Percentiles rank a stretch among this genome's conserved stretches.
Evolutionary conservation across 2,329 filamentous ascomycete genomes (phyloP).

Genomic region (Achaetomium macrosporum): DNA sequence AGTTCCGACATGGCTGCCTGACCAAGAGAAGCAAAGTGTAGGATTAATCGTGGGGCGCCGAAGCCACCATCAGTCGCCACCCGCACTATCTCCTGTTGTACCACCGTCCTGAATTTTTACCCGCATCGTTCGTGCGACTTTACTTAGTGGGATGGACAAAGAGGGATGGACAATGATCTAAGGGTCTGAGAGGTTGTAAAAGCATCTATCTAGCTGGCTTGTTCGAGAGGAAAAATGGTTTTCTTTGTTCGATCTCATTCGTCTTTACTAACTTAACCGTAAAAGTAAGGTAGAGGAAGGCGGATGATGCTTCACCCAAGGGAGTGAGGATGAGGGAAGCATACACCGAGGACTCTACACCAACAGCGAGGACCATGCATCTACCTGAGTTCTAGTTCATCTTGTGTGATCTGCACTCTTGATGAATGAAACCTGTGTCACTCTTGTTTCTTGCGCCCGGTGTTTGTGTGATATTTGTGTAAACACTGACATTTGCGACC

Average conservation of each 20-base stretch:
- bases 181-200: not conserved
- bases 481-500: no score
- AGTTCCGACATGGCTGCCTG: not conserved
- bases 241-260: constrained; percentile 1
- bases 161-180: no score
- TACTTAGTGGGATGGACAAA: constrained; percentile 1
- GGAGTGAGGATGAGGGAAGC: not conserved
- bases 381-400: constrained; percentile 1
- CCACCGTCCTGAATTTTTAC: not conserved
- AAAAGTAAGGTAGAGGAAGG: not conserved
- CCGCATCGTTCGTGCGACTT: not conserved
- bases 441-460: not conserved
- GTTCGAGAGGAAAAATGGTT: not conserved
- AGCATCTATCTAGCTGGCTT: not conserved
- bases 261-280: not conserved
- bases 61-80: not conserved
- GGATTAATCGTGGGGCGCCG: not conserved
- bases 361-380: constrained; percentile 1
- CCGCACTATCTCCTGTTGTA: not conserved
- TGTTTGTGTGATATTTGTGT: no score
- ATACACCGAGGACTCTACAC: not conserved
- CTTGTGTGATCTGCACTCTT: constrained; percentile 1
- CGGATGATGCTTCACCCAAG: not conserved
- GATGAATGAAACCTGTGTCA: constrained; percentile 5
- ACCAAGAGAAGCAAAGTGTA: not conserved